Conservation (phyloP, 768 basidiomycete genomes). For the Auriculariales sp. region DNA sequence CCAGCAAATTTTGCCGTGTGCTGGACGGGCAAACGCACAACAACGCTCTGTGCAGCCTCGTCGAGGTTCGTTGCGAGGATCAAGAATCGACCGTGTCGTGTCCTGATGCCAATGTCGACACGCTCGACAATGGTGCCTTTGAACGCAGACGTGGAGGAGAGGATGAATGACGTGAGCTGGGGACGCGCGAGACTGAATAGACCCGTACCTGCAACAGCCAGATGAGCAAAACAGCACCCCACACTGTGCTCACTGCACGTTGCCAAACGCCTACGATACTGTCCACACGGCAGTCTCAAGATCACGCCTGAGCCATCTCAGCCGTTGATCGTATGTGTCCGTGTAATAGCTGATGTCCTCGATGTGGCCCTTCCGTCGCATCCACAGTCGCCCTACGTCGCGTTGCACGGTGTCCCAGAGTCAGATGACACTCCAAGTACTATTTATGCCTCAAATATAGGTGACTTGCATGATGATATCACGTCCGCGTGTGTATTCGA, state of each 20-base stretch:
- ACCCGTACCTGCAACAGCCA: constrained; percentile 34
- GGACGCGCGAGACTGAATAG: constrained; percentile 2
- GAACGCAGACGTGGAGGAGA: background rate
- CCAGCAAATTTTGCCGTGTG: background rate
- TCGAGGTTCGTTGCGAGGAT: background rate
- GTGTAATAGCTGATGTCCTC: constrained; percentile 55
- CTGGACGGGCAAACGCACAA: background rate
- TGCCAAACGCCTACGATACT: constrained; percentile 68
- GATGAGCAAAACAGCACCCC: background rate
- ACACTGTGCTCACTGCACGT: constrained; percentile 17
- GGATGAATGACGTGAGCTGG: background rate
- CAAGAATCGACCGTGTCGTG: background rate
- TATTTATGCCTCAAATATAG: constrained; percentile 26
- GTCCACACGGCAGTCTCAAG: constrained; percentile 60
- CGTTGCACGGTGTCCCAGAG: constrained; percentile 13
- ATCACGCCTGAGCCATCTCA: constrained; percentile 54
- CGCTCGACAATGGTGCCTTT: background rate
- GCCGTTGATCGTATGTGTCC: constrained; percentile 45
- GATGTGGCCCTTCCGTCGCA: constrained; percentile 51
- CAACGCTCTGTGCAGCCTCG: background rate
- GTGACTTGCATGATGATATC: constrained; percentile 62
- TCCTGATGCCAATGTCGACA: background rate
- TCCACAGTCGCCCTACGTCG: constrained; percentile 59
- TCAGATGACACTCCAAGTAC: constrained; percentile 10
- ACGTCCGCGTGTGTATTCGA: constrained; percentile 41